Evolutionary conservation across 148 eudicot species (phyloP).

Genomic region (Euryodendron excelsum): DNA sequence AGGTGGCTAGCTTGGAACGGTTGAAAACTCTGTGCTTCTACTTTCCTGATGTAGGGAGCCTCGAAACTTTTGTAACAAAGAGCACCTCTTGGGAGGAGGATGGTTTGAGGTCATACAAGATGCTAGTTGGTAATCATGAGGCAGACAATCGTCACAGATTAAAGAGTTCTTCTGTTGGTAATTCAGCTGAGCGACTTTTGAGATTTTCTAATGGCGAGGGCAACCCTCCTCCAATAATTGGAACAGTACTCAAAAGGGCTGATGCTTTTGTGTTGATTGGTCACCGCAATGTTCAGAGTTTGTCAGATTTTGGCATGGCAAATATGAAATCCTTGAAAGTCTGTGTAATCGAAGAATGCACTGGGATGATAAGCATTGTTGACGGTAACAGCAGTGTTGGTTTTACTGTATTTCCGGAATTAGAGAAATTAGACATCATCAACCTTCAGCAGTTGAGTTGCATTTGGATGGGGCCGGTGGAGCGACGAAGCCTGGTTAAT

Average conservation of each 20-base stretch:
- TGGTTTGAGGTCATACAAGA: not conserved
- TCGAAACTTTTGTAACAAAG: constrained; percentile 11
- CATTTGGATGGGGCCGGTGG: constrained; percentile 9
- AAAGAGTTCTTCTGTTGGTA: too few relatives aligned
- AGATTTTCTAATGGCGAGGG: constrained; percentile 14
- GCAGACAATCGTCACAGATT: too few relatives aligned
- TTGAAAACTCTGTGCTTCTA: constrained; percentile 22
- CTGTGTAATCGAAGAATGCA: constrained; percentile 20
- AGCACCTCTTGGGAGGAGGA: constrained; percentile 13
- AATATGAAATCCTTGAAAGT: constrained; percentile 23
- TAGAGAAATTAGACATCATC: constrained; percentile 16
- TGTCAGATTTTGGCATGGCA: constrained; percentile 23
- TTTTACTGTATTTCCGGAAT: constrained; percentile 12
- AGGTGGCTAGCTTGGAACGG: constrained; percentile 10
- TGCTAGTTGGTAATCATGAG: constrained; percentile 7
- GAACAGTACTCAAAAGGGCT: constrained; percentile 17
- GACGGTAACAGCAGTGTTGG: not conserved
- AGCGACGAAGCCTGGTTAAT: constrained; percentile 12
- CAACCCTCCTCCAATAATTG: constrained; percentile 1
- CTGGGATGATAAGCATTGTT: constrained; percentile 5
- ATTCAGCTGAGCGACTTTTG: constrained; percentile 9
- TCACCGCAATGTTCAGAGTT: constrained; percentile 14
- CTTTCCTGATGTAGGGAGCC: constrained; percentile 18
- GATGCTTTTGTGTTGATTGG: constrained; percentile 25
- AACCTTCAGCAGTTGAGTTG: constrained; percentile 2